Conservation (phyloP, 345 rosid genomes). For the Cardamine occulta region DNA sequence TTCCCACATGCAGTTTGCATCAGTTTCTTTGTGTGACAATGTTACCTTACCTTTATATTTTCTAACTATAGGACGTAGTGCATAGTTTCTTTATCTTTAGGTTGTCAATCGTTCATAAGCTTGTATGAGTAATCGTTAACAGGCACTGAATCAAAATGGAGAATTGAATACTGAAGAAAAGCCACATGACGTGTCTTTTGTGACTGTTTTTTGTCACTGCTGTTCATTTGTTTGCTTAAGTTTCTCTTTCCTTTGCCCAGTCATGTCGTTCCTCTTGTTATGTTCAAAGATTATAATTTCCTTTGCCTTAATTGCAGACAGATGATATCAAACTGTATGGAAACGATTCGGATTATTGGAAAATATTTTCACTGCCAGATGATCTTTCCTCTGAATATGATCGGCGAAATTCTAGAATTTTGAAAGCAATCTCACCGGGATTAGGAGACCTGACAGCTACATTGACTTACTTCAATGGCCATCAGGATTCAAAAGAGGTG, state of each 20-base stretch:
- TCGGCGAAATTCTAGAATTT: constrained; percentile 59
- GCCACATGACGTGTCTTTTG: not conserved
- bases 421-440: constrained; percentile 71
- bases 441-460: constrained; percentile 72
- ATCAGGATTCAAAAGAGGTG: constrained; percentile 64
- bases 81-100: constrained; percentile 8
- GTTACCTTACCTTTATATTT: not conserved
- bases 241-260: constrained; percentile 25
- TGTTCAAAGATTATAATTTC: constrained; percentile 39
- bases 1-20: constrained; percentile 20
- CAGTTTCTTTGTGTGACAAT: constrained; percentile 1
- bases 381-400: constrained; percentile 57
- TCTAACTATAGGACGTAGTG: constrained; percentile 14
- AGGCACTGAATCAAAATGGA: constrained; percentile 2
- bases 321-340: constrained; percentile 73
- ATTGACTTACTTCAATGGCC: constrained; percentile 63
- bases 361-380: constrained; percentile 49
- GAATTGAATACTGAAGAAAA: constrained; percentile 2
- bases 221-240: constrained; percentile 24
- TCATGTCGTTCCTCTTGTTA: constrained; percentile 31
- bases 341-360: constrained; percentile 62
- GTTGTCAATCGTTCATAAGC: constrained; percentile 16
- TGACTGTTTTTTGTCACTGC: constrained; percentile 19
- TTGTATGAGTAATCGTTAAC: constrained; percentile 24
- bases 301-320: constrained; percentile 56